Evolutionary conservation across 1,284 basidiomycete genomes (phyloP).

Genomic region (Pisolithus thermaeus): DNA sequence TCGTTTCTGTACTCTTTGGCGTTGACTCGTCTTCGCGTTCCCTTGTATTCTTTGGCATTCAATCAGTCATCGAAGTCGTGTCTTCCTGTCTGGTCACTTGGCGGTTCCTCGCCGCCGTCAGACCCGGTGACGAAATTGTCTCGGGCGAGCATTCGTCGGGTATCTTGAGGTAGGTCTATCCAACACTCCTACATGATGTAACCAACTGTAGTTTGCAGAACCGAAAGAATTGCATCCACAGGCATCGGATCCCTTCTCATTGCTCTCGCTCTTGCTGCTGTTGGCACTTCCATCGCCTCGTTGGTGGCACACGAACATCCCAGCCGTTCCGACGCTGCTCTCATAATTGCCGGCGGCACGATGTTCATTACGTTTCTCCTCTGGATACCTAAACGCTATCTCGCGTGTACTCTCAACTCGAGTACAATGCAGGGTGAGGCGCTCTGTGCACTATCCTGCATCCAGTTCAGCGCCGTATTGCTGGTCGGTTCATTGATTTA

Average conservation of each 20-base stretch:
- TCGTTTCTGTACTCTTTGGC: slow-evolving; percentile 39
- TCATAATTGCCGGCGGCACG: slow-evolving; percentile 38
- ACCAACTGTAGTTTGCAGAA: slow-evolving; percentile 18
- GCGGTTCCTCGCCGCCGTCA: slow-evolving; percentile 33
- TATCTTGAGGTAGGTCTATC: slow-evolving; percentile 26
- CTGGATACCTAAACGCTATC: slow-evolving; percentile 40
- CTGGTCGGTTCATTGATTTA: slow-evolving; percentile 33
- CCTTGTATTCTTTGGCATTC: slow-evolving; percentile 49
- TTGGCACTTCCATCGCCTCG: slow-evolving; percentile 31
- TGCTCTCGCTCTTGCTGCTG: slow-evolving; percentile 32
- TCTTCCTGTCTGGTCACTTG: slow-evolving; percentile 37
- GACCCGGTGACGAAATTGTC: slow-evolving; percentile 29
- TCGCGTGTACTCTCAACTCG: slow-evolving; percentile 38
- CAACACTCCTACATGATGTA: background rate
- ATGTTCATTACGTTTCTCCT: slow-evolving; percentile 35
- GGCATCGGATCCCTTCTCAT: slow-evolving; percentile 35
- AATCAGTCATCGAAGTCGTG: slow-evolving; percentile 42
- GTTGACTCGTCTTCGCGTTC: slow-evolving; percentile 39
- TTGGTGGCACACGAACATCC: slow-evolving; percentile 33
- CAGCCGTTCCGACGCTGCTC: slow-evolving; percentile 31
- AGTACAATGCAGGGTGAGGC: slow-evolving; percentile 40
- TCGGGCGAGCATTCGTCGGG: slow-evolving; percentile 13
- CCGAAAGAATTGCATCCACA: slow-evolving; percentile 33
- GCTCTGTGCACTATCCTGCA: slow-evolving; percentile 33
- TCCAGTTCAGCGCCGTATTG: slow-evolving; percentile 31